These are phyloP conservation scores for Boletus pseudo-olivaceus DNA, from an alignment of 768 basidiomycete species.

Conservation along the genomic window DNA sequence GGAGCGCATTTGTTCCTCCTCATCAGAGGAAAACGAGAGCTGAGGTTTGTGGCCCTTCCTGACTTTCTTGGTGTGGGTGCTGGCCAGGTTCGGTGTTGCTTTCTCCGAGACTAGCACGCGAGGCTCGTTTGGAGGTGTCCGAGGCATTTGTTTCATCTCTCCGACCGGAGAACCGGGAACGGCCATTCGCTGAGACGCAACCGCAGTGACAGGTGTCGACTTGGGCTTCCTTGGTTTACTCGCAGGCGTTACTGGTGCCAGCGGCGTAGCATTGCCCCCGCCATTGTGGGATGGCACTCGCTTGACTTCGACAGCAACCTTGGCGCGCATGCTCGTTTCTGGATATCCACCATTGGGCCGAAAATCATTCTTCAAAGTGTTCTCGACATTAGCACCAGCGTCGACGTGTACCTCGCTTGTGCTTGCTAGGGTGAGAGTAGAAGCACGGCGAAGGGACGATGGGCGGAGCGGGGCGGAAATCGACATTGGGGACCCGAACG, in stretches of 20 bases:
- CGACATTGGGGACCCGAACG: conserved; percentile 37
- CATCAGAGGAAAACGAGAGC: conserved; percentile 65
- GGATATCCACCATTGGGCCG: conserved; percentile 14
- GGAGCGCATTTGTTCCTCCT: conserved; percentile 66
- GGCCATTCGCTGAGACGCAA: conserved; percentile 5
- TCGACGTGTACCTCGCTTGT: conserved; percentile 13
- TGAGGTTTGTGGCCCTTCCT: conserved; percentile 36
- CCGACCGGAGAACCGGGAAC: neutral
- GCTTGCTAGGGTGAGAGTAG: conserved; percentile 31
- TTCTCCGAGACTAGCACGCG: conserved; percentile 11
- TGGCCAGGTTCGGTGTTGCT: conserved; percentile 15
- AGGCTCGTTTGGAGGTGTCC: conserved; percentile 25
- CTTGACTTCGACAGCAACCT: conserved; percentile 25
- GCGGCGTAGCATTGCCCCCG: neutral
- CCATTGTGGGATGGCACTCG: conserved; percentile 58
- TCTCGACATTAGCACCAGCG: conserved; percentile 10
- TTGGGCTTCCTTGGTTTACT: conserved; percentile 18
- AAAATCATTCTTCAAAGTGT: conserved; percentile 6
- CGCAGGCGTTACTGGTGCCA: conserved; percentile 8
- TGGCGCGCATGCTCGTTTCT: conserved; percentile 15
- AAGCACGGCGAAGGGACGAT: conserved; percentile 42
- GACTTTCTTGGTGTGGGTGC: conserved; percentile 18
- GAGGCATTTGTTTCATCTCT: conserved; percentile 14
- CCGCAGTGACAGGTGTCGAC: neutral
- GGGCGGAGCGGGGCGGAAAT: conserved; percentile 36